Evolutionary conservation across 257 asterid species (phyloP).

Genomic region (Plantago elongata): DNA sequence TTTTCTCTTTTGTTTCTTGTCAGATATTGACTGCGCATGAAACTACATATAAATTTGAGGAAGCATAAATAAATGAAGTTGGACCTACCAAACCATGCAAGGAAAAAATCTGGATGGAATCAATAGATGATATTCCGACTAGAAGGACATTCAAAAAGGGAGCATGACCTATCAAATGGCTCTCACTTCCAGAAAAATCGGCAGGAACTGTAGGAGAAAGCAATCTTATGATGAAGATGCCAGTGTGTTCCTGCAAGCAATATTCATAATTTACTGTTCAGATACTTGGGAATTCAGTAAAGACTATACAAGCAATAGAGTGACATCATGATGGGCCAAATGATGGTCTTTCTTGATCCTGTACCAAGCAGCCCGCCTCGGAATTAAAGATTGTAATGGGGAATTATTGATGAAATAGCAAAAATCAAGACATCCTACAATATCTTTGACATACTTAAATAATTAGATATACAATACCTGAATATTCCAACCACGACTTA

Average conservation of each 20-base stretch:
- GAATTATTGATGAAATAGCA: too few relatives aligned
- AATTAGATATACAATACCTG: constrained; percentile 54
- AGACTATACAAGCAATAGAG: neutral
- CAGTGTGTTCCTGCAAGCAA: constrained; percentile 77
- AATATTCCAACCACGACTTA: constrained; percentile 93
- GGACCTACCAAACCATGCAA: constrained; percentile 95
- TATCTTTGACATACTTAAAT: constrained; percentile 1
- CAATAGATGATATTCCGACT: constrained; percentile 73
- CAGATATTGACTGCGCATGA: constrained; percentile 1
- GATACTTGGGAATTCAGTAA: neutral
- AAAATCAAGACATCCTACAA: constrained; percentile 11
- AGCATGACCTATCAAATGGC: constrained; percentile 78
- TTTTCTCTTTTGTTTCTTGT: too few relatives aligned
- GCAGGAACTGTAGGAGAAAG: constrained; percentile 77
- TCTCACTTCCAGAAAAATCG: constrained; percentile 67
- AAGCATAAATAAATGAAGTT: constrained; percentile 22
- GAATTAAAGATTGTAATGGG: too few relatives aligned
- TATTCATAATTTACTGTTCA: neutral
- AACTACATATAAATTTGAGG: constrained; percentile 16
- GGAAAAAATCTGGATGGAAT: constrained; percentile 76
- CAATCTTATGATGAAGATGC: constrained; percentile 64
- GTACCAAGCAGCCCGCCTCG: too few relatives aligned
- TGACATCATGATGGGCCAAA: too few relatives aligned
- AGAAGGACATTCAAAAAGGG: constrained; percentile 85
- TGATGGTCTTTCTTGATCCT: too few relatives aligned